phyloP scores from a whole-genome alignment of 129 eudicot species.

The Pulicaria dysenterica region DNA sequence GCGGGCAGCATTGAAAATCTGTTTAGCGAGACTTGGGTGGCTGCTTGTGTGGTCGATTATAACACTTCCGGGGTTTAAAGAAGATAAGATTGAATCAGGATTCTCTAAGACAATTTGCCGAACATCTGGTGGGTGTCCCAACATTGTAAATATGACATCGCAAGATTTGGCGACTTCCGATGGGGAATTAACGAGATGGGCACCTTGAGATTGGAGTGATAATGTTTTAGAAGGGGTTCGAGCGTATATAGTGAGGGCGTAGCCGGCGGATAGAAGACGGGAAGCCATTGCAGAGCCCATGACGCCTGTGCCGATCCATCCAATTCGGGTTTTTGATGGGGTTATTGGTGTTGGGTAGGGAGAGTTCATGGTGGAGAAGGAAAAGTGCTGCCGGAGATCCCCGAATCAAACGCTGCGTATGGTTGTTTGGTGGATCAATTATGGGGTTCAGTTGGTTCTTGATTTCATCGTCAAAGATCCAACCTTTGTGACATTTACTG shows the following conservation, averaged over 20 bases:
- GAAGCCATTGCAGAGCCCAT: slow-evolving; percentile 95
- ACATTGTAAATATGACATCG: slow-evolving; percentile 81
- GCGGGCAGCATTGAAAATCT: slow-evolving; percentile 45
- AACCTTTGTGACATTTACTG: neutral
- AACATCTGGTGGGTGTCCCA: slow-evolving; percentile 96
- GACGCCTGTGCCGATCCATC: slow-evolving; percentile 90
- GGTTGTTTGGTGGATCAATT: too few relatives aligned
- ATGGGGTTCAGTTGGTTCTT: neutral
- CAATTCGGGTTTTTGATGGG: slow-evolving; percentile 67
- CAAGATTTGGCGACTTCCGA: slow-evolving; percentile 50
- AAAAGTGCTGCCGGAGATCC: slow-evolving; percentile 1
- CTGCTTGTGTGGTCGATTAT: slow-evolving; percentile 84
- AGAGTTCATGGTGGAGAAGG: slow-evolving; percentile 33
- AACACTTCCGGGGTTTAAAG: slow-evolving; percentile 55
- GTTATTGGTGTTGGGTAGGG: slow-evolving; percentile 57
- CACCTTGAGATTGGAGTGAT: slow-evolving; percentile 71
- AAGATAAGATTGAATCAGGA: slow-evolving; percentile 39
- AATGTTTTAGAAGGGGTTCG: slow-evolving; percentile 78
- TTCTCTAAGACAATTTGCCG: slow-evolving; percentile 58
- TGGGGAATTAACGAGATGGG: slow-evolving; percentile 57
- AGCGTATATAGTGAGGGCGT: slow-evolving; percentile 68
- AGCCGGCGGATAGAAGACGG: slow-evolving; percentile 84
- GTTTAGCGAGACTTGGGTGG: slow-evolving; percentile 65
- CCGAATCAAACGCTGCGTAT: neutral
- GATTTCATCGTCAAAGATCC: neutral